Conservation (phyloP, 257 asterid genomes). For the Nicotiana otophora region DNA sequence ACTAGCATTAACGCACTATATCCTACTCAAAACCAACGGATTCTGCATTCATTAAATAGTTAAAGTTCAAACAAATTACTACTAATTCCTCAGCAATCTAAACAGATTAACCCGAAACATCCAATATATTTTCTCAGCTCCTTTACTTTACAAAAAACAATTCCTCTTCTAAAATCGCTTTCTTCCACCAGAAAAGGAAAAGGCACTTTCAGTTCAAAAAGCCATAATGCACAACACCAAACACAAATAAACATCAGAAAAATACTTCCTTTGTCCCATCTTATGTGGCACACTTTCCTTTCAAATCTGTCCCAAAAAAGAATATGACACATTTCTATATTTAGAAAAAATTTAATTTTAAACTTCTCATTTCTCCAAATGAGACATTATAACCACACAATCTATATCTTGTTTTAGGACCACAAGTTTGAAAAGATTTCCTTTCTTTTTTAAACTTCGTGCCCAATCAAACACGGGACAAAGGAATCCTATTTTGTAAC, state of each 20-base stretch:
- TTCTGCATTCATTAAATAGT: background rate
- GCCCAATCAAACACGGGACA: too few relatives aligned
- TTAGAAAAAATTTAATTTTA: too few relatives aligned
- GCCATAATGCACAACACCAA: background rate
- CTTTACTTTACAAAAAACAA: background rate
- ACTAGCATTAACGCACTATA: background rate
- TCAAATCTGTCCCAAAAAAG: too few relatives aligned
- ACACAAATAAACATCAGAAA: background rate
- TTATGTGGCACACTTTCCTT: too few relatives aligned
- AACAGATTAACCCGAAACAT: background rate
- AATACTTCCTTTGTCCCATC: too few relatives aligned
- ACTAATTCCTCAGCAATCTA: background rate
- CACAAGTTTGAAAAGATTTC: too few relatives aligned
- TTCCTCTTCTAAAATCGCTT: background rate
- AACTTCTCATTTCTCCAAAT: too few relatives aligned
- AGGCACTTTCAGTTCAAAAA: background rate
- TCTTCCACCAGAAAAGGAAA: background rate
- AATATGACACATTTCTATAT: too few relatives aligned
- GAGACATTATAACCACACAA: too few relatives aligned
- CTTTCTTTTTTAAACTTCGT: too few relatives aligned
- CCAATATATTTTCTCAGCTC: background rate
- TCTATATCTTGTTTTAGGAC: too few relatives aligned
- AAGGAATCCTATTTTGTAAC: background rate
- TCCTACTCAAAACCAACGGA: background rate
- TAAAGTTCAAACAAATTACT: background rate